phyloP scores from a whole-genome alignment of 345 rosid species.

The Citrus mangshanensis region DNA sequence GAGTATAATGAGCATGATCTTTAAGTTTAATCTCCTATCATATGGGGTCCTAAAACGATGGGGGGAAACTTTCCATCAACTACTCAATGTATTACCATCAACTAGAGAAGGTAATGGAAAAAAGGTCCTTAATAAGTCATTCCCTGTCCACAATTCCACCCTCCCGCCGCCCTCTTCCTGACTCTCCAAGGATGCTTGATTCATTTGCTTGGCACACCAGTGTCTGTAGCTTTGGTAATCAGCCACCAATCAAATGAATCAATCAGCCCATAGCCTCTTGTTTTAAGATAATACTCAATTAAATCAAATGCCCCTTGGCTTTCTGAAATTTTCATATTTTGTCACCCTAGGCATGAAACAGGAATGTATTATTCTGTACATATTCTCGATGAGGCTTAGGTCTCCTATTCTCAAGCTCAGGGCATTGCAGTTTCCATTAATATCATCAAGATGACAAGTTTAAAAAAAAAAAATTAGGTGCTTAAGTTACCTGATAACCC shows the following conservation, averaged over 20 bases:
- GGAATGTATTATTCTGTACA: background rate
- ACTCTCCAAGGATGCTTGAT: background rate
- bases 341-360: background rate
- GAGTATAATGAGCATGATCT: background rate
- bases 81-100: background rate
- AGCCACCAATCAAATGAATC: slow-evolving; percentile 1
- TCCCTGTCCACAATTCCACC: too few relatives aligned
- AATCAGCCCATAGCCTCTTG: background rate
- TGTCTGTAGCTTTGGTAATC: background rate
- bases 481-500: slow-evolving; percentile 84
- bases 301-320: background rate
- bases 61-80: background rate
- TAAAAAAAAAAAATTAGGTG: slow-evolving; percentile 1
- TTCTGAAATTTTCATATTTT: background rate
- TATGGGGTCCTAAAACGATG: background rate
- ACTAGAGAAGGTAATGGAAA: background rate
- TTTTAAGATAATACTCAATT: slow-evolving; percentile 5
- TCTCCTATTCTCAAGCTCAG: slow-evolving; percentile 5
- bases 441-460: slow-evolving; percentile 6
- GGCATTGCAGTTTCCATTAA: background rate
- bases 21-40: background rate
- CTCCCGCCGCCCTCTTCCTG: background rate
- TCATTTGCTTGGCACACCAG: background rate
- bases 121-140: background rate
- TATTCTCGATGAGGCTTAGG: background rate